A percentile compares a stretch with the other conserved stretches of the same genome.
phyloP scores from a whole-genome alignment of 805 yeast species.

The Ogataea pilisensis region DNA sequence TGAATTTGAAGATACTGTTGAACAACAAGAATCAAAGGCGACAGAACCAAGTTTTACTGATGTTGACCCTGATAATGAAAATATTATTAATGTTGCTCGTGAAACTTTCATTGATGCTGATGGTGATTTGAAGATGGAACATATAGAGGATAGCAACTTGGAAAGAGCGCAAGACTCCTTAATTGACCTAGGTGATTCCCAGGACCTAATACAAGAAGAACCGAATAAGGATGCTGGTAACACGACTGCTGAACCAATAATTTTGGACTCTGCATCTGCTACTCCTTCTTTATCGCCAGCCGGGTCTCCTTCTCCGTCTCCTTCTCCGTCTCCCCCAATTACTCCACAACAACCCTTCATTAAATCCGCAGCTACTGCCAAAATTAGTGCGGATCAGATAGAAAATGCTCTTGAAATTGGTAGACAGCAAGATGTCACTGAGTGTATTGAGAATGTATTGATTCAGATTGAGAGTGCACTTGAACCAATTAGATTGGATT shows the following conservation, averaged over 20 bases:
- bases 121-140: conserved; percentile 8
- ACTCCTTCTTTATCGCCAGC: neutral
- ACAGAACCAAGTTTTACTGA: too few relatives aligned
- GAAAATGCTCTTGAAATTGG: conserved; percentile 77
- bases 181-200: too few relatives aligned
- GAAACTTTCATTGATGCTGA: conserved; percentile 1
- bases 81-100: neutral
- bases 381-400: conserved; percentile 57
- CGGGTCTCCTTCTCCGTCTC: neutral
- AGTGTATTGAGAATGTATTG: conserved; percentile 90
- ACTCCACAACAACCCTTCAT: conserved; percentile 27
- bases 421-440: conserved; percentile 96
- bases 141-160: conserved; percentile 5
- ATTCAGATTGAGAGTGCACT: conserved; percentile 88
- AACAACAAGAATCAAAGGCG: neutral
- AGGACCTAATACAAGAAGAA: too few relatives aligned
- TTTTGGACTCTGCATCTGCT: neutral
- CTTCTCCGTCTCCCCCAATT: conserved; percentile 7
- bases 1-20: conserved; percentile 38
- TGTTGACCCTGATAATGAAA: neutral
- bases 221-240: conserved; percentile 2
- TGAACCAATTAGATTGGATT: conserved; percentile 59
- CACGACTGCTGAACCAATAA: neutral
- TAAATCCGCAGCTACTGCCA: conserved; percentile 29
- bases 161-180: too few relatives aligned